Evolutionary conservation across 495 filamentous ascomycete species (phyloP), one percentile per base, ranked within the genome.

Genomic region (Pseudotulostoma volvatum): DNA sequence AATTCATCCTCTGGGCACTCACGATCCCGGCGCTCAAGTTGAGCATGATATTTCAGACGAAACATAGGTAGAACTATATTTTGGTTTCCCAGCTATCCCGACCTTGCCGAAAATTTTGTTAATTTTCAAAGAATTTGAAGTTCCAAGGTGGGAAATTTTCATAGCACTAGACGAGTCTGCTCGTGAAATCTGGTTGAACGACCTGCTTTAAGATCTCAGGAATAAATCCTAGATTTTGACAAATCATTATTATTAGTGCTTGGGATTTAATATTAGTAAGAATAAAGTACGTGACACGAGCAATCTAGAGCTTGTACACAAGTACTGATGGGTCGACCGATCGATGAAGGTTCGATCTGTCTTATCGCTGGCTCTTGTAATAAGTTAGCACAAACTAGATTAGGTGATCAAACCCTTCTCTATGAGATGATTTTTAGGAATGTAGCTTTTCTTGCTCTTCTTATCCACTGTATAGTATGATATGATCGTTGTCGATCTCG

Each of bases 41-140:
- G 77, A 92, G 31, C 63, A 62, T 31, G 79, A 83, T 49, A 62
- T 77, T 38, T 77, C 75, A 18, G 87, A 94, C 45, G 86, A 90
- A 55, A 73, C 77, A 3, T 84, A 87, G 52, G 88, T n/a, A n/a
- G n/a, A n/a, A n/a, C n/a, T n/a, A n/a, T n/a, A n/a, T n/a, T n/a
- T n/a, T n/a, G 23, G 23, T 11, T 28, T 28, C 11, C 23, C 23
- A 5, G 11, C 5, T 28, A 28, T 28, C 23, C 11, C 23, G 5
- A 5, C 23, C 5, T 5, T 5, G 23, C 5, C 5, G 5, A 28
- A 28, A 11, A n/a, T n/a, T n/a, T 28, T 28, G 23, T 28, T 28
- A 28, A 28, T 28, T 11, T 5, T 28, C 11, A 11, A 11, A 11
- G 23, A 5, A 28, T 28, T 28, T 28, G 23, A 28, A 11, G 5